Evolutionary conservation across 1,139 yeast genomes (phyloP), one percentile per base, ranked within the genome.

Genomic region (Geotrichum europaeum): DNA sequence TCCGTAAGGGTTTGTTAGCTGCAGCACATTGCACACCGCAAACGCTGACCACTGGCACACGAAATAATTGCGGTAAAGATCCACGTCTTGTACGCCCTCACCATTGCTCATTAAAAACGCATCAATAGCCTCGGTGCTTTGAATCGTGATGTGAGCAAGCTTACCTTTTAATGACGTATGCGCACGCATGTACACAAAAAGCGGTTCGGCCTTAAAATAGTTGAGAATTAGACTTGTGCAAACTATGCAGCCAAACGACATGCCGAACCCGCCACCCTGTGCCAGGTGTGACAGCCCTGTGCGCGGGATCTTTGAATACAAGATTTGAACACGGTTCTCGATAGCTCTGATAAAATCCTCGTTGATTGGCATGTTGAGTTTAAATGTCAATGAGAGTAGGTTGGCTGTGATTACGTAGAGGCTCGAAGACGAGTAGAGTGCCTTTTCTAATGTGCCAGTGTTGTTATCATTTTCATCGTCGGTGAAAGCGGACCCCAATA

Each of bases 231-330:
- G n/a, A 13, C 57, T 58, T 10, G 57, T 49, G 9, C 49, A 15
- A 20, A 28, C n/a, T 3, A 53, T 18, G 30, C 50, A 53, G 4
- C 60, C 60, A 43, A 49, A n/a, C 4, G 60, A 49, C 51, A 58
- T 49, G 13, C 49, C 32, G 13, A 12, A 49, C 1, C 43, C 25
- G 7, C 60, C 60, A 4, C 45, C 55, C 6, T 13, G 25, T 10
- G 45, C 4, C 22, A 34, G 2, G 10, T 28, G 32, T 5, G 7
- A 5, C 32, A 28, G 9, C 10, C 32, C 32, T 28, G 7, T 28
- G 32, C 32, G 32, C 32, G 32, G 10, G 32, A 28, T 28, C 32
- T 28, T 28, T 28, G 32, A 28, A 28, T 28, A 28, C 32, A 28
- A 28, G 32, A 28, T 28, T 28, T 28, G 7, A 5, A 28, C 7